Base-by-base conservation (phyloP, 306 rosid species). In the Sindora glabra region DNA sequence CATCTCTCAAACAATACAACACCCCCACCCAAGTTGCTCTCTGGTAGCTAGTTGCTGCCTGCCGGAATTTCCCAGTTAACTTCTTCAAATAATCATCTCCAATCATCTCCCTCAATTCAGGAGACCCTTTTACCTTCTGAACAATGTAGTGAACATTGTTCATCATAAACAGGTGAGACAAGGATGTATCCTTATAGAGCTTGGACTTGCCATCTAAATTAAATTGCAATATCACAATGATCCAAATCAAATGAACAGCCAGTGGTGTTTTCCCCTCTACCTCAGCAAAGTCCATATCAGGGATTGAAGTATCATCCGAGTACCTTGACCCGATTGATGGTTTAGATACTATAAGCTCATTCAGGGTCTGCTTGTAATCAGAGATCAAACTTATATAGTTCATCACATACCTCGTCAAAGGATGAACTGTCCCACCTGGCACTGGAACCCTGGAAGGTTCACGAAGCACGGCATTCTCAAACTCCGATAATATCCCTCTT, bases 131-230 rank as follows among this genome's bases (percentile, higher is more conserved):
- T 48, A 84, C 79, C 85, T 94, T 94, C 67, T 94, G 91, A 68
- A 94, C 97, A 65, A 94, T 94, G 69, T 94, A 94, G 71, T 94
- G 99, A 46, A 89, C 97, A 67, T 94, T 94, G 89, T 94, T 94
- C 99, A 94, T 94, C 41, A 89, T 85, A 49, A 89, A 94, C 51
- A 94, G 62, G 67, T 89, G 97, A 38, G 73, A 73, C 56, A 94
- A 51, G 15, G 97, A 82, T 8, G 74, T 51, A 70, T 94, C 99
- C 68, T 81, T 94, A 47, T 89, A 94, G 48, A 84, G 95, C 87
- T 87, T 86, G 30, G 94, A 80, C 78, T 94, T 94, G 2, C 94
- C 99, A 11, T 94, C 99, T 71, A 94, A 75, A 58, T 89, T 94
- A 65, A 80, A 89, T 68, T 86, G 95, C 86, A 94, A 73, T 58